Base-by-base conservation (phyloP, 2,329 filamentous ascomycete genomes). In the Penicillium sp. region DNA sequence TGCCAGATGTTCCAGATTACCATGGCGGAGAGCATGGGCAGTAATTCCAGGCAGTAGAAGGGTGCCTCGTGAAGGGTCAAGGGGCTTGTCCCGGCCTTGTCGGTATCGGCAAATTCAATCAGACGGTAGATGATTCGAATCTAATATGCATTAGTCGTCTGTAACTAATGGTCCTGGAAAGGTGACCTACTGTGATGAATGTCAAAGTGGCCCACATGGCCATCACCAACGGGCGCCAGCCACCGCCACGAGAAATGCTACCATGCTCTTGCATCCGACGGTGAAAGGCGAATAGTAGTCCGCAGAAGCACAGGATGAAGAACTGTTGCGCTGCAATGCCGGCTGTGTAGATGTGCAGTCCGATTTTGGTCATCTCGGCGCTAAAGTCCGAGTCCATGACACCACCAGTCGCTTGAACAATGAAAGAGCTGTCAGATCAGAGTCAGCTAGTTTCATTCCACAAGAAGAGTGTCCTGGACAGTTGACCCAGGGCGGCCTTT, bases 1-100 rank as follows among this genome's bases (percentile, higher is more conserved):
- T 51, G 49, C 49, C 49, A 51, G 39, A 51, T 44, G 39, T 51
- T 51, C 49, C 49, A 51, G 21, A 51, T 51, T 32, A 51, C 25
- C 49, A 51, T 51, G 15, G 49, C 35, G 10, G 15, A 29, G 29
- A 51, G 16, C 49, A 51, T 51, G 18, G 49, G 49, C 13, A 51
- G 39, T 35, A 39, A 51, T 44, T 51, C 49, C 16, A 51, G 49
- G 27, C 49, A 51, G 49, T 51, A 51, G 29, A 51, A 51, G 49
- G 49, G 49, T 7, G 49, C 39, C 39, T 51, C 49, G 39, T 51
- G 25, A 21, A 51, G 27, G 27, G 49, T 45, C 29, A 51, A 32
- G 21, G 49, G 49, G 41, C 49, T 51, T 13, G 39, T 51, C 18
- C 49, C 49, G 31, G 39, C 49, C 9, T 29, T 51, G 49, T 51